Evolutionary conservation across 2,329 filamentous ascomycete species (phyloP), one percentile per base, ranked within the genome.

Genomic region (Acrocalymma vagum): DNA sequence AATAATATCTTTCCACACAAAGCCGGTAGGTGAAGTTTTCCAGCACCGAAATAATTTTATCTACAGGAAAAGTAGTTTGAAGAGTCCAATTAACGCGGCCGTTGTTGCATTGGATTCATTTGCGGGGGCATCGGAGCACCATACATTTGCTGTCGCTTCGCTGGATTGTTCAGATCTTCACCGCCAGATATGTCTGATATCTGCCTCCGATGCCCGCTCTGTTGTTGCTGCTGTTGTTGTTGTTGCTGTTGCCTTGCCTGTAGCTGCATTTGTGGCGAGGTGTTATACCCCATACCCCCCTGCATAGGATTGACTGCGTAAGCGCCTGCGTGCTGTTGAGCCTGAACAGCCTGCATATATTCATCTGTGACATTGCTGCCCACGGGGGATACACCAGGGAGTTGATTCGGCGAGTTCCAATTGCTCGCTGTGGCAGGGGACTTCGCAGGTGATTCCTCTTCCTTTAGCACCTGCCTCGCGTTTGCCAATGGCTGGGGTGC

Each of bases 381-480:
- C 6, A 81, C 78, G 1, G 83, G 77, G 8, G 81, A 79, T 29
- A 84, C 80, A 24, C 78, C 80, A 10, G 80, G 73, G 29, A 83
- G 74, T 42, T 81, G 78, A 31, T 75, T 76, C 0, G 83, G 83
- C 9, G 83, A 85, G 58, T 85, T 82, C 83, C 83, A 86, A 50
- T 81, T 84, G 55, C 74, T 83, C 43, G 74, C 76, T 3, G 79
- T 78, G 3, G 79, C 79, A 9, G 83, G 83, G 11, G 82, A 85
- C 41, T 83, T 82, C 5, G 76, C 78, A 2, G 83, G 81, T 2
- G 83, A 85, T 48, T 81, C 81, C 48, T 85, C 83, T 48, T 83
- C 81, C 54, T 85, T 85, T 43, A 84, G 63, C 3, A 81, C 79
- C 29, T 81, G 80, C 14, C 78, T 73, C 24, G 71, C 76, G 38